Evolutionary conservation across 805 yeast genomes (phyloP).

Genomic region (Metschnikowia anglica): DNA sequence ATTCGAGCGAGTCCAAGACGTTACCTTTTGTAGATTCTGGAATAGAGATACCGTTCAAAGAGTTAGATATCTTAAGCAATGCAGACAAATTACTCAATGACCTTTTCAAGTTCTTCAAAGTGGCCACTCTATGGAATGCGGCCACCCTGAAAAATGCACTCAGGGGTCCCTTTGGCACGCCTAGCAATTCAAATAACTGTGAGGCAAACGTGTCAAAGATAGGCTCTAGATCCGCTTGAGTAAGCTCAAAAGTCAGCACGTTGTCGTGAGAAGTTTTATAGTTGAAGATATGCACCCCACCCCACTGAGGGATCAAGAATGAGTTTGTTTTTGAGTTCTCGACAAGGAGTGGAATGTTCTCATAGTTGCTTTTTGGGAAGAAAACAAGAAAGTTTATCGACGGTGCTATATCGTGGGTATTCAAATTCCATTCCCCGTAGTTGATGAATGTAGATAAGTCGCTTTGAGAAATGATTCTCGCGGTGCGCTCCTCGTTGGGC

Average conservation of each 20-base stretch:
- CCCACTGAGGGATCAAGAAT: constrained; percentile 87
- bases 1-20: constrained; percentile 51
- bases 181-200: constrained; percentile 72
- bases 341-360: constrained; percentile 49
- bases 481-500: constrained; percentile 24
- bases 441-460: constrained; percentile 78
- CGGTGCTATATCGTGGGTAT: constrained; percentile 59
- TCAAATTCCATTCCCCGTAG: constrained; percentile 78
- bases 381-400: constrained; percentile 69
- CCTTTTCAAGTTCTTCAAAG: constrained; percentile 55
- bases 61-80: constrained; percentile 62
- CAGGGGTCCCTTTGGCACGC: constrained; percentile 58
- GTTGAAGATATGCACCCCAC: constrained; percentile 64
- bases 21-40: constrained; percentile 67
- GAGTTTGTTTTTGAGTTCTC: constrained; percentile 51
- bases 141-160: constrained; percentile 66
- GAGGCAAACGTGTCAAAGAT: constrained; percentile 68
- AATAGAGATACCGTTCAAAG: constrained; percentile 77
- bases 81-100: constrained; percentile 73
- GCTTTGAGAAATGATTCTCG: constrained; percentile 41
- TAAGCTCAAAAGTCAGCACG: constrained; percentile 27
- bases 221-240: constrained; percentile 49
- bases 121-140: constrained; percentile 58
- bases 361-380: constrained; percentile 50
- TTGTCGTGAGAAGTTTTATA: constrained; percentile 26